These are phyloP conservation scores for Arbutus unedo DNA, from an alignment of 148 eudicot genomes.

Conservation along the genomic window DNA sequence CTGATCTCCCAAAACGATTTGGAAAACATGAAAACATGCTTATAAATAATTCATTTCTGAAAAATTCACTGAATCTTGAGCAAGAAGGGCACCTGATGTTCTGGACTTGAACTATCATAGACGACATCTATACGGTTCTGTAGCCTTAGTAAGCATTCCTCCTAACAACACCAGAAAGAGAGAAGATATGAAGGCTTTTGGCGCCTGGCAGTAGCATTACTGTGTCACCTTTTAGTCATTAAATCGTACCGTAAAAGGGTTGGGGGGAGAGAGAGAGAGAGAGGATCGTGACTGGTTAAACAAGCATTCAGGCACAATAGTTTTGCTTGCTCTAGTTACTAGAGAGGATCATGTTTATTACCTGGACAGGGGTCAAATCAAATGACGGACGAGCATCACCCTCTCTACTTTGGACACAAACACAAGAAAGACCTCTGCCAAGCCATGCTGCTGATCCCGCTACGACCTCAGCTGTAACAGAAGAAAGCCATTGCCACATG, in stretches of 20 bases:
- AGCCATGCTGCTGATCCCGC: slow-evolving; percentile 99
- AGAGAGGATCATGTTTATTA: slow-evolving; percentile 21
- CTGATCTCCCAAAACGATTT: neutral
- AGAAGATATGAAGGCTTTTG: slow-evolving; percentile 12
- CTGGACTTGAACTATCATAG: slow-evolving; percentile 74
- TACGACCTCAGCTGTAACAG: slow-evolving; percentile 80
- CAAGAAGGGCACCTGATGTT: slow-evolving; percentile 62
- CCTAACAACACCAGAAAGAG: slow-evolving; percentile 42
- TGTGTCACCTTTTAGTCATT: neutral
- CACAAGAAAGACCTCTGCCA: slow-evolving; percentile 96
- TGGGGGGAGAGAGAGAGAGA: neutral
- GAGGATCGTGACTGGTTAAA: neutral
- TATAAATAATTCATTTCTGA: neutral
- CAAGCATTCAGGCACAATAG: neutral
- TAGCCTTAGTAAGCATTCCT: slow-evolving; percentile 76
- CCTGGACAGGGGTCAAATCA: slow-evolving; percentile 89
- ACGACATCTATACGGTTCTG: slow-evolving; percentile 81
- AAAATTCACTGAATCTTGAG: neutral
- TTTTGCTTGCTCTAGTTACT: neutral
- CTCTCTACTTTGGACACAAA: slow-evolving; percentile 93
- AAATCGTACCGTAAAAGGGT: neutral
- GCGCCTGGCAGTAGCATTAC: neutral
- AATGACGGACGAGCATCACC: slow-evolving; percentile 86
- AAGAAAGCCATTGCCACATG: slow-evolving; percentile 22
- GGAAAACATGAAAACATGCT: neutral